Percentiles rank a stretch among this genome's conserved stretches.
These are phyloP conservation scores for Fistulinella cinereoalba DNA, from an alignment of 1,284 basidiomycete species.

Conservation along the genomic window DNA sequence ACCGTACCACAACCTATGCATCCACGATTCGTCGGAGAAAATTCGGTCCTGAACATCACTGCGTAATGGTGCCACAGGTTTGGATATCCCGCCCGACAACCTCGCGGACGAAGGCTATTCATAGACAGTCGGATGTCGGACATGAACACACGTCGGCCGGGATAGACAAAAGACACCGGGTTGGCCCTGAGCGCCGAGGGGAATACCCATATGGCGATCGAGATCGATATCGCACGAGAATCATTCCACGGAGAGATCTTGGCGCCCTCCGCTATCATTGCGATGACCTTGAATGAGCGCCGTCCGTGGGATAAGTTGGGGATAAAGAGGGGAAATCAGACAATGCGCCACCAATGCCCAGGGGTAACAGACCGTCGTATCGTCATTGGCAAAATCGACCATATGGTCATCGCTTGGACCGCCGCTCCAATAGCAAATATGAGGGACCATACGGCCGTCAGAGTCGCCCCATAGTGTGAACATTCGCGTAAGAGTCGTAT, in stretches of 20 bases:
- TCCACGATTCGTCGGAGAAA: too few species aligned
- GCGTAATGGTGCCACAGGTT: too few species aligned
- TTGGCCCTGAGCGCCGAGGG: conserved; percentile 35
- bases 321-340: conserved; percentile 43
- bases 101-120: too few species aligned
- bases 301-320: neutral
- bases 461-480: conserved; percentile 81
- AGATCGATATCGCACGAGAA: conserved; percentile 73
- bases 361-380: conserved; percentile 67
- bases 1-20: too few species aligned
- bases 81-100: too few species aligned
- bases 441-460: conserved; percentile 58
- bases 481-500: conserved; percentile 64
- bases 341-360: conserved; percentile 75
- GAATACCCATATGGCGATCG: conserved; percentile 41
- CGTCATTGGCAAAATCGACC: conserved; percentile 62
- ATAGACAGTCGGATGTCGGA: too few species aligned
- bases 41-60: too few species aligned
- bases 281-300: conserved; percentile 47
- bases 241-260: conserved; percentile 68
- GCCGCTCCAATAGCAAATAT: too few species aligned
- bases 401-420: conserved; percentile 63
- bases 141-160: conserved; percentile 71
- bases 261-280: conserved; percentile 76
- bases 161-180: conserved; percentile 69